Evolutionary conservation across 2,329 filamentous ascomycete species (phyloP), one percentile per base, ranked within the genome.

Genomic region (Xylaria sp.): DNA sequence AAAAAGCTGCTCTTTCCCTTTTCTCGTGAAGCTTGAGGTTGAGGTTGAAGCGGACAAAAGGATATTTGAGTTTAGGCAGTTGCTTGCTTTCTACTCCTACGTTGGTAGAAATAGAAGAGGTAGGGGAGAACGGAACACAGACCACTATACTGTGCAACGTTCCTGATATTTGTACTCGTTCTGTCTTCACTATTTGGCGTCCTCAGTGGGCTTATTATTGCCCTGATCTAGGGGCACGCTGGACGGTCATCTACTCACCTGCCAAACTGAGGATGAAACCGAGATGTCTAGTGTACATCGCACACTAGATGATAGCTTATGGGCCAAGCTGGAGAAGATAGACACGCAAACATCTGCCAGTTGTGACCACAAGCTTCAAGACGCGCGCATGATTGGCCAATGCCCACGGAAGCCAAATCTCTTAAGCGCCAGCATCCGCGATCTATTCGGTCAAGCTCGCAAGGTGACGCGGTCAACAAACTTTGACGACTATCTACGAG

Each of bases 201-300:
- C 55, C 28, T 2, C 6, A 46, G 49, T 47, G 49, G 55, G n/a
- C 7, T 63, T 17, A 14, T 49, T 55, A 35, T 55, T 38, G 12
- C 11, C 45, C 40, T 12, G 21, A 28, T 9, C 15, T 23, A 51
- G 60, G 56, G 60, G 45, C 31, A 37, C 7, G 31, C 46, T 23
- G 23, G 42, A 42, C 17, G 9, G 31, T 7, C 33, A 33, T 50
- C 15, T 50, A 42, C 21, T 51, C 38, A 53, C 60, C 56, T 63
- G 60, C 56, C 60, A 45, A 63, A 51, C 56, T 37, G 49, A 42
- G 50, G 17, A 25, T 15, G 9, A 23, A 17, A 47, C 45, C 23
- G 45, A 53, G 35, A 50, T 21, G 15, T 54, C 43, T 17, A 35
- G 45, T 28, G 17, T 54, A 35, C 14, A 1, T 23, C 42, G 23